Percentiles rank a stretch among this genome's conserved stretches.
Evolutionary conservation across 140 eudicot species (phyloP).

Genomic region (Stevia rebaudiana): DNA sequence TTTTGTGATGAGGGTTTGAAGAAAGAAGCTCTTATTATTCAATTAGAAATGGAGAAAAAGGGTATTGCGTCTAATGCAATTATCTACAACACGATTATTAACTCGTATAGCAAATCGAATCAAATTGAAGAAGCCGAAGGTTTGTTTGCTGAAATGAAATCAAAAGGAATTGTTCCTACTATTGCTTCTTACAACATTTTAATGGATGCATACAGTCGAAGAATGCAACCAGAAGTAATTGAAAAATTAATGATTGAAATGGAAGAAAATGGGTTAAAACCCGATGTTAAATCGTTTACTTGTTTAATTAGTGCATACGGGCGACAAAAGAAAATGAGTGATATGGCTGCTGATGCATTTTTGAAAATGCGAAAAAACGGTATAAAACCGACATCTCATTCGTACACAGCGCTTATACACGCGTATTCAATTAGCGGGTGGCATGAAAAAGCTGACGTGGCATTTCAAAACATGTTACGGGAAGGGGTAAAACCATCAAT

Average conservation of each 20-base stretch:
- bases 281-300: slow-evolving; percentile 75
- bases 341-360: slow-evolving; percentile 85
- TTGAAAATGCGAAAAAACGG: slow-evolving; percentile 75
- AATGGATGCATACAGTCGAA: slow-evolving; percentile 84
- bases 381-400: slow-evolving; percentile 75
- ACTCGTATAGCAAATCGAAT: slow-evolving; percentile 70
- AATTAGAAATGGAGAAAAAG: slow-evolving; percentile 83
- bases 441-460: slow-evolving; percentile 77
- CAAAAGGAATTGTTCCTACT: slow-evolving; percentile 61
- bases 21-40: slow-evolving; percentile 81
- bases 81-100: slow-evolving; percentile 78
- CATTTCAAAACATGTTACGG: slow-evolving; percentile 70
- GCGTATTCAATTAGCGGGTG: slow-evolving; percentile 77
- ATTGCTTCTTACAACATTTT: slow-evolving; percentile 69
- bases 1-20: slow-evolving; percentile 88
- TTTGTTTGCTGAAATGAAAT: slow-evolving; percentile 76
- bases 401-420: slow-evolving; percentile 83
- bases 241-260: slow-evolving; percentile 78
- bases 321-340: slow-evolving; percentile 74
- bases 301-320: slow-evolving; percentile 88
- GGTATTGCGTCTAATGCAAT: slow-evolving; percentile 74
- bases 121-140: slow-evolving; percentile 94
- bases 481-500: slow-evolving; percentile 73
- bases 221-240: slow-evolving; percentile 81
- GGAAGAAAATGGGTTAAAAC: slow-evolving; percentile 58